These are phyloP conservation scores for Porcisia deanei DNA, from an alignment of 208 protist genomes.

Conservation along the genomic window DNA sequence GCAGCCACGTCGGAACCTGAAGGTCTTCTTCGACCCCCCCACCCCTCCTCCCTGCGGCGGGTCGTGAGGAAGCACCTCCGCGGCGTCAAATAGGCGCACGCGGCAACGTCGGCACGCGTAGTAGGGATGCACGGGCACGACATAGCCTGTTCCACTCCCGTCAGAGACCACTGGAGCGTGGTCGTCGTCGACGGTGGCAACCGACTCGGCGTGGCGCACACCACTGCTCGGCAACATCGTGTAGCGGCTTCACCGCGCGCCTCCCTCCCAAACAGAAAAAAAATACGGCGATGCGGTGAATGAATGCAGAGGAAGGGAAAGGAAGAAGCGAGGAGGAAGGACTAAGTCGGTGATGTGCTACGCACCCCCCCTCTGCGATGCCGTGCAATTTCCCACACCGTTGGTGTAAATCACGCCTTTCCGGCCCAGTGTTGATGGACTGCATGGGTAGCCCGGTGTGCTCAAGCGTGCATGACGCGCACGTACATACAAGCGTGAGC, in stretches of 20 bases:
- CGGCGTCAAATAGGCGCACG: conserved; percentile 40
- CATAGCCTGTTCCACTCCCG: background rate
- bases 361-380: too few relatives aligned
- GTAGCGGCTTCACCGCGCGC: too few relatives aligned
- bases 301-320: too few relatives aligned
- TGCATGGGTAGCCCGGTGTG: background rate
- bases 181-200: background rate
- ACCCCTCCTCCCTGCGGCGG: conserved; percentile 10
- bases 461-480: background rate
- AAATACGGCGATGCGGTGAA: too few relatives aligned
- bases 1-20: conserved; percentile 32
- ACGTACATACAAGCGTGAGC: background rate
- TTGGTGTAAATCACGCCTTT: background rate
- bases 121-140: background rate
- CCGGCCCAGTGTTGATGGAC: background rate
- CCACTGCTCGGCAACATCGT: background rate
- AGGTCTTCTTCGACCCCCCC: conserved; percentile 43
- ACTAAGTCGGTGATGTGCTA: too few relatives aligned
- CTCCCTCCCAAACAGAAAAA: too few relatives aligned
- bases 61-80: conserved; percentile 56
- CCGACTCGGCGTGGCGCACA: background rate
- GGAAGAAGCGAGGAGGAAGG: too few relatives aligned
- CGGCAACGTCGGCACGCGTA: conserved; percentile 76
- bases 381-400: too few relatives aligned
- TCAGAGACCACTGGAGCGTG: background rate